phyloP scores from a whole-genome alignment of 768 basidiomycete genomes.

The Russula virescens region DNA sequence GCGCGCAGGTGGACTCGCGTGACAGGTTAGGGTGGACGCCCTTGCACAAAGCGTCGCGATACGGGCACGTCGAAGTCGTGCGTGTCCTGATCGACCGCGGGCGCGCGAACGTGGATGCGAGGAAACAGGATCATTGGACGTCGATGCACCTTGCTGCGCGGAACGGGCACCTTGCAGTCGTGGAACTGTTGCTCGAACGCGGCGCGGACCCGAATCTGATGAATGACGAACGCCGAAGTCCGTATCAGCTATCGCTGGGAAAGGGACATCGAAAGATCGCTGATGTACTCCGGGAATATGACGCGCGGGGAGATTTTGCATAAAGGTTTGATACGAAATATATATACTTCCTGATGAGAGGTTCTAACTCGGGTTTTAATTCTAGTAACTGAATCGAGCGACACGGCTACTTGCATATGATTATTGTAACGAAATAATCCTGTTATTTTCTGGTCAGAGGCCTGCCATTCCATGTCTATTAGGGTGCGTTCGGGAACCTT shows the following conservation, averaged over 20 bases:
- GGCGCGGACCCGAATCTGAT: not conserved
- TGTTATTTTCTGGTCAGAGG: too few species aligned
- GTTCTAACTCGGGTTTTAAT: too few species aligned
- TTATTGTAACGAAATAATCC: too few species aligned
- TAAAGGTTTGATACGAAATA: not conserved
- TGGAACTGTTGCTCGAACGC: not conserved
- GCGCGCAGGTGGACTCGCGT: not conserved
- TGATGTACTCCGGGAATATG: not conserved
- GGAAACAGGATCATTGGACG: not conserved
- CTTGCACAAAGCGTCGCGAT: not conserved
- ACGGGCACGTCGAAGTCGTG: not conserved
- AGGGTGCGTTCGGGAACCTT: too few species aligned
- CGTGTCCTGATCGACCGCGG: not conserved
- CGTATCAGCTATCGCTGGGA: not conserved
- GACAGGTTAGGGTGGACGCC: not conserved
- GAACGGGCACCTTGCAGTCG: not conserved
- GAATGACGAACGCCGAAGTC: not conserved
- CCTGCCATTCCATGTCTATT: too few species aligned
- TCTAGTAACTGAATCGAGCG: too few species aligned
- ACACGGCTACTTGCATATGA: too few species aligned
- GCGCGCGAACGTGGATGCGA: constrained; percentile 3
- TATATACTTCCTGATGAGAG: too few species aligned
- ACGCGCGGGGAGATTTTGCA: not conserved
- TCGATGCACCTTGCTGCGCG: constrained; percentile 2
- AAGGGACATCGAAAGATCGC: not conserved